Evolutionary conservation across 306 rosid genomes (phyloP), one percentile per base, ranked within the genome.

Genomic region (Styphnolobium japonicum): DNA sequence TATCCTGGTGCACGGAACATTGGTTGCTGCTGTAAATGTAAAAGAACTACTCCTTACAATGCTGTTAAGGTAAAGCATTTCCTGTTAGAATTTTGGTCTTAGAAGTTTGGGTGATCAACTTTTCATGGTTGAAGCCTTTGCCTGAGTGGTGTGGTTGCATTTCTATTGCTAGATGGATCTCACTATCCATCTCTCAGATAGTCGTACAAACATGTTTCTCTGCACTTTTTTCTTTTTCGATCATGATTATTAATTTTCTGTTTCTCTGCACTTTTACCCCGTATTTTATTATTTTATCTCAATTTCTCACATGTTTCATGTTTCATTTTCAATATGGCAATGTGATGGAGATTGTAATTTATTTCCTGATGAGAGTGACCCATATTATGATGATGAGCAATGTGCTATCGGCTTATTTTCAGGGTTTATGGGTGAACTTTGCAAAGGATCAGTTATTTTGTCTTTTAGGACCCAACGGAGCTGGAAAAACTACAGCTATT

Each of bases 381-480:
- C 52, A 34, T 55, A 34, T 27, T 37, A 48, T 69, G 57, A 75
- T 65, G 36, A 52, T 66, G 67, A 71, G 16, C 6, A 80, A 33
- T 72, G 49, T 76, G 68, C 36, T 61, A 36, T 57, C 77, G 64
- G 79, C 76, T 68, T 72, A 52, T 29, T 70, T 83, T 82, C 95
- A 94, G 98, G 97, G 91, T n/a, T 52, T 94, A 53, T 92, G 97
- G 97, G 85, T 94, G 87, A 94, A 87, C 81, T 83, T 94, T 60
- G 87, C 85, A 31, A 92, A 87, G 85, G 92, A 89, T 88, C 97
- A 92, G 82, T 85, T 94, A 49, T 92, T 89, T 84, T 94, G 98
- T 87, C 92, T 94, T 45, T 90, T 94, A 53, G 98, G 98, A 71
- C 94, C 98, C 33, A 92, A 91, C 16, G 97, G 98, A 68, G 98